phyloP scores from a whole-genome alignment of 2,329 filamentous ascomycete species.

The Sordariomycetes sp. region DNA sequence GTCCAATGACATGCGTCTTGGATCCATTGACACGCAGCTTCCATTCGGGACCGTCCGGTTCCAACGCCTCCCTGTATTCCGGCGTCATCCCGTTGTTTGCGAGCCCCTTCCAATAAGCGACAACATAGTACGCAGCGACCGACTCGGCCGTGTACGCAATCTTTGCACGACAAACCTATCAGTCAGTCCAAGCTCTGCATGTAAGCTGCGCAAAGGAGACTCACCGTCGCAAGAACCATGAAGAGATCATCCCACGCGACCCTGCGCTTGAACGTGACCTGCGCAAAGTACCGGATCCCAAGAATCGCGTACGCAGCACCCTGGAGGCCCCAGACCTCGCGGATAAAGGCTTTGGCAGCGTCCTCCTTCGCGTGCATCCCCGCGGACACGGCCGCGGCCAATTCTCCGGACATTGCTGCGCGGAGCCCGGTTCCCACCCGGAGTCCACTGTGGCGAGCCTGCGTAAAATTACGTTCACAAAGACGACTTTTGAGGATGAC shows the following conservation, averaged over 20 bases:
- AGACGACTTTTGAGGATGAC: too few relatives aligned
- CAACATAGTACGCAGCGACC: conserved; percentile 20
- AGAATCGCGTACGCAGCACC: conserved; percentile 7
- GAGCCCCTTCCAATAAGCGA: conserved; percentile 14
- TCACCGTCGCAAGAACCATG: conserved; percentile 6
- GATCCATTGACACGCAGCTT: conserved; percentile 16
- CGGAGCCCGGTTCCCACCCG: too few relatives aligned
- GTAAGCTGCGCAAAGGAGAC: neutral
- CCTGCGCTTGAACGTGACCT: conserved; percentile 1
- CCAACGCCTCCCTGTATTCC: conserved; percentile 1
- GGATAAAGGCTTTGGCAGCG: conserved; percentile 4
- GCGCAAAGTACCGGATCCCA: conserved; percentile 6
- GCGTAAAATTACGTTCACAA: too few relatives aligned
- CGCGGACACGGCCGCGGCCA: neutral
- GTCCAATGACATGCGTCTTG: conserved; percentile 16
- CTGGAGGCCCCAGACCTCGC: conserved; percentile 8
- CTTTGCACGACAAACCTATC: neutral
- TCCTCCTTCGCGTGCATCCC: neutral
- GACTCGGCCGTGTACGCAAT: conserved; percentile 14
- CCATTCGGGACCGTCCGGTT: conserved; percentile 1
- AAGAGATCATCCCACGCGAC: conserved; percentile 7
- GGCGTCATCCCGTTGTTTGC: conserved; percentile 3
- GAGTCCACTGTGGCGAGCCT: too few relatives aligned
- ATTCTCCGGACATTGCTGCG: too few relatives aligned
- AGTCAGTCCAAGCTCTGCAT: neutral